Percentiles rank a stretch among this genome's conserved stretches.
Conservation (phyloP, 2,329 filamentous ascomycete species). For the Lomentospora prolificans region DNA sequence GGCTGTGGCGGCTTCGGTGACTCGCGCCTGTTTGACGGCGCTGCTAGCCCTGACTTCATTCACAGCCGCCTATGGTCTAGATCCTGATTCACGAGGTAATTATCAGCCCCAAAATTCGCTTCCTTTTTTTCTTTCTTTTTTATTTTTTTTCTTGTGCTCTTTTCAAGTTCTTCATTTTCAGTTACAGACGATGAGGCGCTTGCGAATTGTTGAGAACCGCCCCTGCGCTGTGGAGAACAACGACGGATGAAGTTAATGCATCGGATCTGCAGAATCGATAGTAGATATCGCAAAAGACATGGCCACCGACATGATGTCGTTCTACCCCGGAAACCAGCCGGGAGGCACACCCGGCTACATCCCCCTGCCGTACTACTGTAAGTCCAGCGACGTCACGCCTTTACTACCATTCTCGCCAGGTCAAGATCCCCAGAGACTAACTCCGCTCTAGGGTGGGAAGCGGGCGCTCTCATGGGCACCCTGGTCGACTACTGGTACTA, state of each 20-base stretch:
- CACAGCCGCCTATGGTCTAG: constrained; percentile 24
- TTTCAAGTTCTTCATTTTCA: not conserved
- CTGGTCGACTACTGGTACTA: constrained; percentile 81
- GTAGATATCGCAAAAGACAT: constrained; percentile 38
- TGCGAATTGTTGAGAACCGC: not conserved
- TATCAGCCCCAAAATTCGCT: not conserved
- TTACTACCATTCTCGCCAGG: not conserved
- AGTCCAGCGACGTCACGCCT: constrained; percentile 14
- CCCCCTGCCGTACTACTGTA: constrained; percentile 45
- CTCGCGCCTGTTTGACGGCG: constrained; percentile 15
- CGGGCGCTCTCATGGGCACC: constrained; percentile 59
- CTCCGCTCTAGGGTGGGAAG: constrained; percentile 52
- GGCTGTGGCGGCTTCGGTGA: not conserved
- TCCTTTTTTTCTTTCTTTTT: not conserved
- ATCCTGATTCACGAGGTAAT: constrained; percentile 26
- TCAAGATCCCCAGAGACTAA: not conserved
- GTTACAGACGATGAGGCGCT: too few relatives aligned
- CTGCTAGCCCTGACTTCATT: constrained; percentile 18
- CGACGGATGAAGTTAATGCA: not conserved
- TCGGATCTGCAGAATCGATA: constrained; percentile 33
- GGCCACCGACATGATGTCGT: constrained; percentile 37
- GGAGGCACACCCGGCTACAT: constrained; percentile 42
- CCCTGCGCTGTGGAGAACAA: not conserved
- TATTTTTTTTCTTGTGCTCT: not conserved
- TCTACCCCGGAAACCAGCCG: constrained; percentile 35